These are phyloP conservation scores for Jamesozyma gamospora DNA, from an alignment of 805 yeast species.

Conservation along the genomic window DNA sequence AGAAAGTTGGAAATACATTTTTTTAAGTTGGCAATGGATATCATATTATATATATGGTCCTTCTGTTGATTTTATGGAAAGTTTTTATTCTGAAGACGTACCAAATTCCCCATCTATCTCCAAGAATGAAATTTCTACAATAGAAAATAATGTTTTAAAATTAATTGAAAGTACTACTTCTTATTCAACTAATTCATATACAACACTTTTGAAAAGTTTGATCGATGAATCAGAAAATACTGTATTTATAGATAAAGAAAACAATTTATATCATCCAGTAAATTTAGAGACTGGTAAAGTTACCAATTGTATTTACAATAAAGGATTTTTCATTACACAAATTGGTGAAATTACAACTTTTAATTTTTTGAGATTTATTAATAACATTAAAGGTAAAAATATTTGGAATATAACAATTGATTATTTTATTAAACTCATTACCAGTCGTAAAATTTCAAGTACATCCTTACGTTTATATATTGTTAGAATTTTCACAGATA, in stretches of 20 bases:
- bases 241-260: slow-evolving; percentile 11
- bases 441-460: slow-evolving; percentile 32
- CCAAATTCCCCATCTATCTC: slow-evolving; percentile 36
- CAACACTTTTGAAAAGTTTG: slow-evolving; percentile 38
- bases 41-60: slow-evolving; percentile 62
- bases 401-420: slow-evolving; percentile 42
- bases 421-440: slow-evolving; percentile 38
- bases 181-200: slow-evolving; percentile 44
- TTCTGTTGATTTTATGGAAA: slow-evolving; percentile 31
- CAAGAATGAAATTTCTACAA: slow-evolving; percentile 38
- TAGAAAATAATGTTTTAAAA: slow-evolving; percentile 49
- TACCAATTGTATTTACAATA: slow-evolving; percentile 42
- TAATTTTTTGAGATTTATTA: slow-evolving; percentile 43
- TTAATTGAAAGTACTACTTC: slow-evolving; percentile 52
- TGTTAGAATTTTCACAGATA: slow-evolving; percentile 42
- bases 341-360: slow-evolving; percentile 43
- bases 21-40: slow-evolving; percentile 68
- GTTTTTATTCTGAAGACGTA: slow-evolving; percentile 29
- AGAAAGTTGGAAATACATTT: slow-evolving; percentile 52
- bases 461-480: slow-evolving; percentile 40
- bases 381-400: slow-evolving; percentile 23
- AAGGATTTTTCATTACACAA: slow-evolving; percentile 43
- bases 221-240: slow-evolving; percentile 12
- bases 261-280: slow-evolving; percentile 14
- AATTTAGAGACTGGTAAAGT: slow-evolving; percentile 13